Evolutionary conservation across 352 stramenopile genomes (phyloP).

Genomic region (Phytophthora podocarpi): DNA sequence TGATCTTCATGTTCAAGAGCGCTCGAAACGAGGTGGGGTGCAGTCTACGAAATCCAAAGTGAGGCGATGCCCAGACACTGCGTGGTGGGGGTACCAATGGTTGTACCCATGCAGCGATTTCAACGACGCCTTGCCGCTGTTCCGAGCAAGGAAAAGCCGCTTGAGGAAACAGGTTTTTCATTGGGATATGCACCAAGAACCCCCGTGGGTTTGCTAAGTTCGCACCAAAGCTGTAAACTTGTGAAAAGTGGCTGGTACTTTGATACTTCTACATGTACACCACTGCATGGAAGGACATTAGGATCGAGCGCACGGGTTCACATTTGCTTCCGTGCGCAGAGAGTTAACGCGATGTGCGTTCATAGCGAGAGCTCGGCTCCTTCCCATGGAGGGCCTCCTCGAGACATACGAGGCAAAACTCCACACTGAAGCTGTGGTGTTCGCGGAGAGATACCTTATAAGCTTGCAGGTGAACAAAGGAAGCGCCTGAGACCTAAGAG

Average conservation of each 20-base stretch:
- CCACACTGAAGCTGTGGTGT: too few relatives aligned
- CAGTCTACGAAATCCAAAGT: constrained; percentile 28
- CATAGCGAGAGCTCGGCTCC: too few relatives aligned
- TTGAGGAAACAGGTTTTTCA: constrained; percentile 20
- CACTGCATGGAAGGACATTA: too few relatives aligned
- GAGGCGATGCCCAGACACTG: constrained; percentile 3
- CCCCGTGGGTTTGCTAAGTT: constrained; percentile 15
- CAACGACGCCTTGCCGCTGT: background rate
- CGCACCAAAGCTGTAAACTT: background rate
- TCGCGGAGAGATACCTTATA: too few relatives aligned
- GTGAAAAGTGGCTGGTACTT: too few relatives aligned
- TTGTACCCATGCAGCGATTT: background rate
- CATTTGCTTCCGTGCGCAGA: too few relatives aligned
- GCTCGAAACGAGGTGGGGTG: background rate
- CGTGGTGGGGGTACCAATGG: background rate
- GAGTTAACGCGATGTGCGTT: too few relatives aligned
- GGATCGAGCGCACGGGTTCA: too few relatives aligned
- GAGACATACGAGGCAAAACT: too few relatives aligned
- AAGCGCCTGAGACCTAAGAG: too few relatives aligned
- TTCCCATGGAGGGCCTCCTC: too few relatives aligned
- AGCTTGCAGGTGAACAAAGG: background rate
- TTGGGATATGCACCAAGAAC: constrained; percentile 20
- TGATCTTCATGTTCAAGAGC: constrained; percentile 29
- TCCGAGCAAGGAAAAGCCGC: constrained; percentile 26
- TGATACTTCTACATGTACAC: too few relatives aligned